Percentiles rank a stretch among this genome's conserved stretches.
Evolutionary conservation across 176 grass and related monocot genomes (phyloP).

Genomic region (Triticum urartu): DNA sequence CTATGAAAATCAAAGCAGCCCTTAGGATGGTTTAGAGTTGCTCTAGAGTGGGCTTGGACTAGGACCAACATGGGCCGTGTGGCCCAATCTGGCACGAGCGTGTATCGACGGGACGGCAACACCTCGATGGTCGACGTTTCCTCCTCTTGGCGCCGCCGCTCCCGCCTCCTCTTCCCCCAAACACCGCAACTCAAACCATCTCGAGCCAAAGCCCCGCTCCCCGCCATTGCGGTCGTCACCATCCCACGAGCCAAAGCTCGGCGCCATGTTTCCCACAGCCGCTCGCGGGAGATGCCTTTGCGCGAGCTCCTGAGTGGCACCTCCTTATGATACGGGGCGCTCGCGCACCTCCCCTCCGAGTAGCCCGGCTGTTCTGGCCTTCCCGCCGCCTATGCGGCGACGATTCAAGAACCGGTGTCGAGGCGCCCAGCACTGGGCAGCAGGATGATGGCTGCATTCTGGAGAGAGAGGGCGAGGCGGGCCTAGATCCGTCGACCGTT

Average conservation of each 20-base stretch:
- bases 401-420: neutral
- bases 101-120: neutral
- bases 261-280: neutral
- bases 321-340: conserved; percentile 20
- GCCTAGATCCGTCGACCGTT: conserved; percentile 33
- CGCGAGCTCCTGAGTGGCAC: neutral
- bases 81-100: neutral
- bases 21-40: neutral
- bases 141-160: conserved; percentile 6
- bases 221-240: neutral
- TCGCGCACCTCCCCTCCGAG: conserved; percentile 24
- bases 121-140: neutral
- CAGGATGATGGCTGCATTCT: neutral
- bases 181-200: neutral
- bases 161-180: neutral
- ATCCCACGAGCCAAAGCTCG: neutral
- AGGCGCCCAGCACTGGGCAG: neutral
- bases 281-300: conserved; percentile 5
- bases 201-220: neutral
- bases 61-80: neutral
- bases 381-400: conserved; percentile 39
- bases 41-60: neutral
- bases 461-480: conserved; percentile 3
- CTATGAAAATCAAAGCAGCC: too few relatives aligned
- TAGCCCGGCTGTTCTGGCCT: conserved; percentile 30